phyloP scores from a whole-genome alignment of 768 basidiomycete species.

The Naganishia randhawae region DNA sequence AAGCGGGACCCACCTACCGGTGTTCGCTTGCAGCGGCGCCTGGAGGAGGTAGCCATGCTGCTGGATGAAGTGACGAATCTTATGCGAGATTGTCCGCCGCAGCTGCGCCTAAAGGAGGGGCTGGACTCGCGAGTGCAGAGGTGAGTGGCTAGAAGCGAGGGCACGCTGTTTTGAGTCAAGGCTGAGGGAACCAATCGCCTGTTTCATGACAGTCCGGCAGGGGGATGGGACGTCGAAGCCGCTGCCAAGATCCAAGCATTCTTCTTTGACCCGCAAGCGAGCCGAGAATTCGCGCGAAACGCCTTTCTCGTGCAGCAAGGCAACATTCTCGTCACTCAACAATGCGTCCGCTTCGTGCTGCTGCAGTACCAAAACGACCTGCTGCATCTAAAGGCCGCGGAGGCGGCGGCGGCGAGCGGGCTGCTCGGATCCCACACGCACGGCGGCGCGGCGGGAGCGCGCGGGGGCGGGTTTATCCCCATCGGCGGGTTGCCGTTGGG shows the following conservation, averaged over 20 bases:
- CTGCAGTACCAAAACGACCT: conserved; percentile 89
- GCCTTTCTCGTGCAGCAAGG: conserved; percentile 88
- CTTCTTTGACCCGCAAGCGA: conserved; percentile 85
- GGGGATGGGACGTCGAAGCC: conserved; percentile 65
- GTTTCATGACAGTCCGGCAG: conserved; percentile 37
- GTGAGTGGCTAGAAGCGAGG: conserved; percentile 3
- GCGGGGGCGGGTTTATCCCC: conserved; percentile 2
- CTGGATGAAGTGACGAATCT: conserved; percentile 71
- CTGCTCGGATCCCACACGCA: not conserved
- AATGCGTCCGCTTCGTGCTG: conserved; percentile 78
- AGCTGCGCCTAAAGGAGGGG: conserved; percentile 61
- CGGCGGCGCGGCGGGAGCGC: too few species aligned
- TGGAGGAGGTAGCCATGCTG: conserved; percentile 78
- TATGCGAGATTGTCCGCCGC: conserved; percentile 71
- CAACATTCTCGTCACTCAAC: conserved; percentile 89
- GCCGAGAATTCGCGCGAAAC: conserved; percentile 76
- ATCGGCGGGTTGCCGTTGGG: conserved; percentile 24
- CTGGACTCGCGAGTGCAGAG: conserved; percentile 35
- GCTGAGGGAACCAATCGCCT: not conserved
- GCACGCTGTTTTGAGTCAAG: too few species aligned
- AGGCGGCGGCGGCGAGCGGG: not conserved
- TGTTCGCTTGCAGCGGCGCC: conserved; percentile 38
- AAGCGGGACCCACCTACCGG: conserved; percentile 39
- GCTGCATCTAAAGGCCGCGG: conserved; percentile 60
- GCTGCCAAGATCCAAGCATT: conserved; percentile 66